These are phyloP conservation scores for Clonostachys solani DNA, from an alignment of 2,329 filamentous ascomycete species.

Conservation along the genomic window DNA sequence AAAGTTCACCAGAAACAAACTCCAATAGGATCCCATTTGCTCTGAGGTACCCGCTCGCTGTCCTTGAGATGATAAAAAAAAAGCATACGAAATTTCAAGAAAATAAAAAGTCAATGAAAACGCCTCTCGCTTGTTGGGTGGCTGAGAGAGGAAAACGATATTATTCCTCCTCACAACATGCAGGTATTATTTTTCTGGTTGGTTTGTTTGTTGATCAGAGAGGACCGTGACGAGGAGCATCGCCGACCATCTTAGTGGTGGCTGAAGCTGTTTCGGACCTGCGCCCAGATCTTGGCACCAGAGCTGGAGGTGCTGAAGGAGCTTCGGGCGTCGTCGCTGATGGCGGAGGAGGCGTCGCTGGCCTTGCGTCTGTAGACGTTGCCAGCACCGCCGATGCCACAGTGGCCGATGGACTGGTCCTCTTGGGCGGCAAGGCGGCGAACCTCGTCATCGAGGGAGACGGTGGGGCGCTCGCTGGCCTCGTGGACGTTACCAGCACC, in stretches of 20 bases:
- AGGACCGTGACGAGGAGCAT: neutral
- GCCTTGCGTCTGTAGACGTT: constrained; percentile 52
- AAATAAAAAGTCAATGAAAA: neutral
- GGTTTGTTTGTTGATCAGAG: neutral
- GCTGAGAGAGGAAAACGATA: too few relatives aligned
- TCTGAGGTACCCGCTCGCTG: constrained; percentile 19
- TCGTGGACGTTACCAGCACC: constrained; percentile 61
- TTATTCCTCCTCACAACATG: too few relatives aligned
- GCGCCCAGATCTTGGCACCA: constrained; percentile 24
- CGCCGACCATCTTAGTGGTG: constrained; percentile 13
- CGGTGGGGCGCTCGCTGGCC: constrained; percentile 36
- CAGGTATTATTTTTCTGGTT: too few relatives aligned
- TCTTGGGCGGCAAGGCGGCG: constrained; percentile 36
- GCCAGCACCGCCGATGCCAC: constrained; percentile 64
- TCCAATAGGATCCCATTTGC: constrained; percentile 18
- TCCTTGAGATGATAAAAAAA: constrained; percentile 1
- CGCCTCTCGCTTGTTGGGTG: too few relatives aligned
- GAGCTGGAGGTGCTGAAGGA: constrained; percentile 29
- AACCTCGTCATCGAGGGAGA: constrained; percentile 43
- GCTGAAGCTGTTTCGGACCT: constrained; percentile 22
- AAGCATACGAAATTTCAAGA: neutral
- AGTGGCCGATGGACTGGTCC: constrained; percentile 47
- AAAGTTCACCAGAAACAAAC: constrained; percentile 42
- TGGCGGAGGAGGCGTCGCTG: constrained; percentile 12
- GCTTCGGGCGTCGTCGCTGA: constrained; percentile 17